Evolutionary conservation across 2,329 filamentous ascomycete species (phyloP).

Genomic region (Parastagonospora nodorum): DNA sequence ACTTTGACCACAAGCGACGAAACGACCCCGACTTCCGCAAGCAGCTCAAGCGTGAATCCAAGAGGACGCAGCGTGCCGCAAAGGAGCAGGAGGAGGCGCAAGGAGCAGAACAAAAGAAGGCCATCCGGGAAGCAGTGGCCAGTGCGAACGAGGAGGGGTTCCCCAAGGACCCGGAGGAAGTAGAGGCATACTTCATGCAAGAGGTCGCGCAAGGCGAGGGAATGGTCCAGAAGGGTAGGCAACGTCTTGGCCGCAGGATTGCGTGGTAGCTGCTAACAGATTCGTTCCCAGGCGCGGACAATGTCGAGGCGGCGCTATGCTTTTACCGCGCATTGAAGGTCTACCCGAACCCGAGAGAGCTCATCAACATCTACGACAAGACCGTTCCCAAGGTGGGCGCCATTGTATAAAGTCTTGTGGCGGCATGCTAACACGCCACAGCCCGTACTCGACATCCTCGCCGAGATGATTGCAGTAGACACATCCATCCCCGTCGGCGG

Average conservation of each 20-base stretch:
- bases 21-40: constrained; percentile 68
- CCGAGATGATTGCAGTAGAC: constrained; percentile 97
- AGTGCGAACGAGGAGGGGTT: constrained; percentile 90
- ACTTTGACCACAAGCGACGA: constrained; percentile 70
- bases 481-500: constrained; percentile 57
- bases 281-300: constrained; percentile 61
- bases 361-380: constrained; percentile 98
- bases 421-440: constrained; percentile 44
- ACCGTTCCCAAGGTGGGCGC: constrained; percentile 84
- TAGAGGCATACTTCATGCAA: constrained; percentile 95
- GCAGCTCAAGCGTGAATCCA: constrained; percentile 73
- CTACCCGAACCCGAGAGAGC: constrained; percentile 88
- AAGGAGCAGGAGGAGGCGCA: constrained; percentile 74
- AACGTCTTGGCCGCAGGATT: neutral
- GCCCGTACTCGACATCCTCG: constrained; percentile 92
- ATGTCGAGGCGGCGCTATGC: constrained; percentile 83
- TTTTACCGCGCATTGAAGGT: constrained; percentile 99
- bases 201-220: constrained; percentile 89
- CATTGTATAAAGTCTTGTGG: neutral
- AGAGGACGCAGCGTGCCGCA: constrained; percentile 70
- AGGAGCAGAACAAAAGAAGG: constrained; percentile 69
- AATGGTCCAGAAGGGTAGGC: constrained; percentile 77
- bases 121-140: constrained; percentile 76
- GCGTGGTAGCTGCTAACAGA: constrained; percentile 15
- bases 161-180: constrained; percentile 87